Base-by-base conservation (phyloP, 257 asterid genomes). In the Solanum acaule region DNA sequence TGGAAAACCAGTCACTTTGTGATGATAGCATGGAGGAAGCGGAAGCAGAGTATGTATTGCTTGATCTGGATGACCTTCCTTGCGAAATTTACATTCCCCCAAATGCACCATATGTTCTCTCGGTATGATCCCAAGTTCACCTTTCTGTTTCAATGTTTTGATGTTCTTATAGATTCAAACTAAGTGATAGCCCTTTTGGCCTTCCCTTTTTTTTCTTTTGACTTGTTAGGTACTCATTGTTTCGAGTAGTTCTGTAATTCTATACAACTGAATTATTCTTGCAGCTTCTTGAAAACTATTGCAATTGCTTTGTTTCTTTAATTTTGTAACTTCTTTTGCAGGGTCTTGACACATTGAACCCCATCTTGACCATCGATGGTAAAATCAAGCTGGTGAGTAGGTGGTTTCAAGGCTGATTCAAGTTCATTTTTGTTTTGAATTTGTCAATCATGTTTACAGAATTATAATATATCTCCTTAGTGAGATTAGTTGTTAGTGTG, bases 301-400 rank as follows among this genome's bases (percentile, higher is more conserved):
- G 23, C 86, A 38, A 59, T 63, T 52, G 78, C 35, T 87, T 68
- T 18, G 40, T 78, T 63, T 52, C 18, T 23, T 44, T 37, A 40
- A 13, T 22, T 44, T 31, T 65, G 65, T 46, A 65, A 65, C 6
- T 1, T 1, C 9, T 16, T 49, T 42, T 90, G 94, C 95, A 96
- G 98, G 98, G 95, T 42, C 88, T 96, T 90, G 98, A 96, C 91
- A 94, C 98, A 9, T 87, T 91, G 91, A 95, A 94, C 89, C 99
- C 98, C n/a, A 91, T 95, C 90, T 88, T 95, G 86, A 83, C 88
- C 23, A 95, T 96, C 82, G 97, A 96, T 88, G 91, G 90, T 90
- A 95, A 96, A 87, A 91, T 96, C 84, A 95, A 95, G 93, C 91
- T 96, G 98, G 99, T 95, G 90, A n/a, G 96, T 90, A 14, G 37